Base-by-base conservation (phyloP, 2,329 filamentous ascomycete genomes). In the Onygenales sp. region DNA sequence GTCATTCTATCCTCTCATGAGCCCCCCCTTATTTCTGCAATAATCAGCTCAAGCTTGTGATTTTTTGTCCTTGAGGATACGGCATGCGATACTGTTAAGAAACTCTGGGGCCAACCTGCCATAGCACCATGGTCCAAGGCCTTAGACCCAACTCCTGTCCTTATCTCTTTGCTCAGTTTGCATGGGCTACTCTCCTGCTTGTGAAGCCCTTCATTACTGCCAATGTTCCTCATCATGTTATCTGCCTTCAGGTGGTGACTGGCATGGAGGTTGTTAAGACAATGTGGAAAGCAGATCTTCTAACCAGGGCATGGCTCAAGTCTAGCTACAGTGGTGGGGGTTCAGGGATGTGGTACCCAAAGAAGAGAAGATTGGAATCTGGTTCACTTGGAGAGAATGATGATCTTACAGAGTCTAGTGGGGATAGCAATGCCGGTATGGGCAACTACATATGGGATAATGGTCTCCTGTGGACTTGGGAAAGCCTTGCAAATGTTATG, bases 131-230 rank as follows among this genome's bases (percentile, higher is more conserved):
- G n/a, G 33, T 52, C 34, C 51, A 49, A 42, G n/a, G 37, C 34
- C 17, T 52, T 34, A 21, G 21, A 8, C 3, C 10, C 10, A 6
- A 10, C 4, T 49, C 33, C 11, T 14, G 4, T 49, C 33, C 34
- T 31, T 52, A 52, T 52, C 42, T 49, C 44, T 52, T 52, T 48
- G 51, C 51, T 32, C 51, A 21, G 11, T 52, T 52, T 10, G 51
- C 51, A 32, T 49, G 51, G 44, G n/a, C 43, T n/a, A 27, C 33
- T 37, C 36, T 52, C 42, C n/a, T 32, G n/a, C 32, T 3, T 48
- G 45, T 48, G 45, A 48, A 48, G 45, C n/a, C 33, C 14, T 48
- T 39, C 2, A 4, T 39, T 37, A 48, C 45, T 13, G 9, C 2
- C 10, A 14, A 14, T 5, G 8, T 17, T 4, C 7, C 51, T 27